These are phyloP conservation scores for Colletotrichum melonis DNA, from an alignment of 2,329 filamentous ascomycete genomes.

Conservation along the genomic window DNA sequence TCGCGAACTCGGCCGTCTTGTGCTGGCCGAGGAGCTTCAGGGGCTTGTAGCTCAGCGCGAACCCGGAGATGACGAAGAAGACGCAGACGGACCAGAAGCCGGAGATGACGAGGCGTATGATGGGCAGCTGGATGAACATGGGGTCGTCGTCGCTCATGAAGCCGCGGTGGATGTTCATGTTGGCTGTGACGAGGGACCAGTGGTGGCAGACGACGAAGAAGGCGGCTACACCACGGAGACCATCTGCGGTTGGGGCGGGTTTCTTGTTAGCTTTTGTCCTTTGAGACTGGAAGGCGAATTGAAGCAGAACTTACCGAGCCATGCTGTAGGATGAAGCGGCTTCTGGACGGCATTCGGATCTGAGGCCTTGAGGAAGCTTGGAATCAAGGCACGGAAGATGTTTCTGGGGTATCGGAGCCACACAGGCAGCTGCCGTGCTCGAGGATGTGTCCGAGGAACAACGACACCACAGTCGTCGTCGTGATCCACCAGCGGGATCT, in stretches of 20 bases:
- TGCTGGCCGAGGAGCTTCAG: constrained; percentile 56
- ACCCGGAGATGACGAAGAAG: constrained; percentile 73
- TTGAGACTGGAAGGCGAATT: not conserved
- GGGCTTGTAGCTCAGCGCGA: constrained; percentile 66
- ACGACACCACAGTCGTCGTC: not conserved
- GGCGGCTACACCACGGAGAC: constrained; percentile 74
- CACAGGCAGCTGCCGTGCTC: not conserved
- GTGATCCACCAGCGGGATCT: constrained; percentile 3
- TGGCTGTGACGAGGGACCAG: constrained; percentile 38
- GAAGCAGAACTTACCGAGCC: not conserved
- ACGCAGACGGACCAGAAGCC: constrained; percentile 68
- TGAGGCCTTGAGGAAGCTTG: constrained; percentile 8
- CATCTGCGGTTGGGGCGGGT: constrained; percentile 53
- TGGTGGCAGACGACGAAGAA: constrained; percentile 74
- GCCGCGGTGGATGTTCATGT: constrained; percentile 12
- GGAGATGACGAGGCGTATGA: constrained; percentile 64
- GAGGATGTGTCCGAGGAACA: not conserved
- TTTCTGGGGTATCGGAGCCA: constrained; percentile 8
- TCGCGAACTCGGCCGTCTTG: constrained; percentile 51
- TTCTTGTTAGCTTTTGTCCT: not conserved
- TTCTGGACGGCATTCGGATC: not conserved
- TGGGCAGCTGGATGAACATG: constrained; percentile 62
- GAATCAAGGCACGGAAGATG: constrained; percentile 1
- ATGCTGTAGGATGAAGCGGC: not conserved
- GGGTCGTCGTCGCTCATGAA: constrained; percentile 49